A percentile compares a stretch with the other conserved stretches of the same genome.
These are phyloP conservation scores for Skeletonema marinoi DNA, from an alignment of 108 stramenopile species.

Conservation along the genomic window DNA sequence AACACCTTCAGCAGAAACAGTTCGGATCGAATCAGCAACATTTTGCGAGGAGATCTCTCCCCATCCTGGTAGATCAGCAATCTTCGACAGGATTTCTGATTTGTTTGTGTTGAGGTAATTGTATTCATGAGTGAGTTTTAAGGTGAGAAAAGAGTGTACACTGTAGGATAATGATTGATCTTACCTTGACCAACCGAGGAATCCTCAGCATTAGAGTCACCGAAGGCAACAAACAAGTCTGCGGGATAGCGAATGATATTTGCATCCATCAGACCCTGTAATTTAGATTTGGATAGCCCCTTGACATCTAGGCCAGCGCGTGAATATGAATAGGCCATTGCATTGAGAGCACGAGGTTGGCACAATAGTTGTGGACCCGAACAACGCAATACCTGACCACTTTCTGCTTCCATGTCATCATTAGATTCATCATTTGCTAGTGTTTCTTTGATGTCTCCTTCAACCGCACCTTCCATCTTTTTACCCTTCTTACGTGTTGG, in stretches of 20 bases:
- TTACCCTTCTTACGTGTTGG: constrained; percentile 5
- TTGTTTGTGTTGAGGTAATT: no score
- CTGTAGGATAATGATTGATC: not conserved
- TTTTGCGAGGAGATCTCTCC: constrained; percentile 73
- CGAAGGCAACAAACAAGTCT: constrained; percentile 63
- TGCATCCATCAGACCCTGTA: constrained; percentile 65
- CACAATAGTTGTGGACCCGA: constrained; percentile 76
- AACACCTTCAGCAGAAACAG: constrained; percentile 57
- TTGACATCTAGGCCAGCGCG: constrained; percentile 79
- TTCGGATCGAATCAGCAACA: constrained; percentile 42
- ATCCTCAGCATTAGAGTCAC: constrained; percentile 2
- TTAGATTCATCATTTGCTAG: constrained; percentile 6
- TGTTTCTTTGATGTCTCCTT: constrained; percentile 3
- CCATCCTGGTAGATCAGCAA: constrained; percentile 74
- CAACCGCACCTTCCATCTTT: not conserved
- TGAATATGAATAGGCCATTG: constrained; percentile 75
- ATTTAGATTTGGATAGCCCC: constrained; percentile 72
- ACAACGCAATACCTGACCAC: constrained; percentile 78
- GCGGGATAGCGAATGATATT: constrained; percentile 62
- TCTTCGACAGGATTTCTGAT: constrained; percentile 38
- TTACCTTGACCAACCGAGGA: constrained; percentile 18
- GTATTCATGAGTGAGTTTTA: not conserved
- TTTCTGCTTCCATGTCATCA: constrained; percentile 4
- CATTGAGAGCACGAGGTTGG: constrained; percentile 73
- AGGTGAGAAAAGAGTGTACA: not conserved